Base-by-base conservation (phyloP, 495 filamentous ascomycete genomes). In the Cenococcum geophilum region DNA sequence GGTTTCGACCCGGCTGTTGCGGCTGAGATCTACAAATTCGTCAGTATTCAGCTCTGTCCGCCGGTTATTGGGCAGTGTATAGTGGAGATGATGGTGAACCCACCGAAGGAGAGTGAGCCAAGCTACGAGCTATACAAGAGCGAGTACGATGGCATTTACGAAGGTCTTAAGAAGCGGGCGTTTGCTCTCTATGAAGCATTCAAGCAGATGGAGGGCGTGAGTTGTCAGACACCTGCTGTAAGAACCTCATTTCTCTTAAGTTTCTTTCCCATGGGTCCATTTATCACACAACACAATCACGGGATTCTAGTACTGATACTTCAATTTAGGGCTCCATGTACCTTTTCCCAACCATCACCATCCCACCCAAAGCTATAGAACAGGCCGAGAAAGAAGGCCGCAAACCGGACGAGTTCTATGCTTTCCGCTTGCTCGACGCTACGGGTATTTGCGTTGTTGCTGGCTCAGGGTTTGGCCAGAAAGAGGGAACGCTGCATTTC, bases 21-120 rank as follows among this genome's bases (percentile, higher is more conserved):
- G 60, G 91, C 86, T 55, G 88, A 97, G 79, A 91, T 98, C 74
- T 98, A 98, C 82, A 98, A 98, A 77, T 92, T 96, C 72, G 86
- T 97, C 66, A 92, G 87, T 68, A 97, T 98, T 76, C 89, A 83
- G 74, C 85, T 98, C 55, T 98, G 93, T 77, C 83, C 95, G 45
- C 93, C 95, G 11, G 95, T 98, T 65, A 83, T 95, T 60, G 92
- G 92, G 51, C 93, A 98, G 77, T 96, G 92, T 72, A 78, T 98
- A 34, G 89, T 98, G 47, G 95, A 97, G 74, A 77, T 93, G 67
- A 96, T 96, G 91, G 90, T 95, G 64, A 96, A 97, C 79, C 93
- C 93, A 37, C 93, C 93, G 22, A 81, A 80, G 70, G 71, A 83
- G 60, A 92, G 92, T 49, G 84, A 92, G 61, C 86, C 88, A 14